Base-by-base conservation (phyloP, 306 rosid species). In the Dryas octopetala region DNA sequence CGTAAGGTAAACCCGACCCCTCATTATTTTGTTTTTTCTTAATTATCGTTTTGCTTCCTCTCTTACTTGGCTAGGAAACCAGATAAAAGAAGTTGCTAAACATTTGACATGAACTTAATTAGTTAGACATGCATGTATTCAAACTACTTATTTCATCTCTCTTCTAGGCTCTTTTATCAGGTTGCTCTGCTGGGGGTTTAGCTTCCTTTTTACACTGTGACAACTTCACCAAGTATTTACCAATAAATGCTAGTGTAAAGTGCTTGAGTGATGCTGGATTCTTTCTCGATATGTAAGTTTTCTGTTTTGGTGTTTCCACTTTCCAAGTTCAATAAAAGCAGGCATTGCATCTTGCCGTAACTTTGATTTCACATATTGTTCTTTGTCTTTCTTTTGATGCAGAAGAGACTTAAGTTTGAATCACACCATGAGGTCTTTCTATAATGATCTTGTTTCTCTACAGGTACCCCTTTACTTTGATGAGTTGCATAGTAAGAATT, bases 181-280 rank as follows among this genome's bases (percentile, higher is more conserved):
- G 99, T 57, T 95, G 97, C 83, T 92, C 98, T 43, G 99, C 99
- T 13, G 99, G 99, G 76, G 99, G 98, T 49, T 86, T 95, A 70
- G 92, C 99, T 6, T 73, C 97, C 58, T 95, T 95, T 86, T 80
- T 90, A 57, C 98, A 95, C 15, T 95, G 99, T 82, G 91, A 92
- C 53, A 80, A 69, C 71, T 92, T 95, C 72, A 54, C 93, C 57
- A 88, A 80, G 3, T 79, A 85, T 78, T 89, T 95, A 80, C 97
- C 97, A 47, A 62, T 13, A 9, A 85, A 84, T 75, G 80, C 97
- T 71, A 86, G 70, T 68, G 93, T 92, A 48, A 95, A 95, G 82
- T 95, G 98, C 87, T 75, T 92, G 86, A 92, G 91, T 66, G 99
- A 95, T 76, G 99, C 99, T 10, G 99, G 99, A 5, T 92, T 90